Evolutionary conservation across 2,329 filamentous ascomycete genomes (phyloP).

Genomic region (Graphilbum sp.): DNA sequence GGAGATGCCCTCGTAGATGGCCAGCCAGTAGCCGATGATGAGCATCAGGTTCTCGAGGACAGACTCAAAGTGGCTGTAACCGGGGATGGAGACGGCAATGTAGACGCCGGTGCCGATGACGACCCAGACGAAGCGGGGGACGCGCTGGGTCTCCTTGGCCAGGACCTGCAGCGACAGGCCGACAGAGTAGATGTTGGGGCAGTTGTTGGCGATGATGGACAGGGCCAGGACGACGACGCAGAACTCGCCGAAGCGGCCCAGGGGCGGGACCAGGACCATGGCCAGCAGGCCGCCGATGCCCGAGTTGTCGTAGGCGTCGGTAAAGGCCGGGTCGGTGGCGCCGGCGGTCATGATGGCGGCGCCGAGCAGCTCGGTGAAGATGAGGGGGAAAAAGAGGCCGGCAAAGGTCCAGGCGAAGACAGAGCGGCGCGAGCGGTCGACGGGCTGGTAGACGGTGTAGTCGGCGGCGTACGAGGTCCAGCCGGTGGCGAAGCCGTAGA

Average conservation of each 20-base stretch:
- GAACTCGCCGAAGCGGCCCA: conserved; percentile 30
- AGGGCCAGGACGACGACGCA: conserved; percentile 28
- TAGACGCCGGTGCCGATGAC: conserved; percentile 41
- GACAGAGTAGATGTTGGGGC: conserved; percentile 22
- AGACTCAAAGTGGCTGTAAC: conserved; percentile 16
- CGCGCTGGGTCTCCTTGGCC: conserved; percentile 27
- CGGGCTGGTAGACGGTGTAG: conserved; percentile 38
- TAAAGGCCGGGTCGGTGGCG: conserved; percentile 34
- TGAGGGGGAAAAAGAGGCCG: conserved; percentile 53
- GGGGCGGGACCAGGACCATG: conserved; percentile 25
- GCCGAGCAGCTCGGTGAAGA: conserved; percentile 60
- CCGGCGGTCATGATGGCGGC: conserved; percentile 54
- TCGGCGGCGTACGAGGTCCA: conserved; percentile 45
- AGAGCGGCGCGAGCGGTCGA: conserved; percentile 28
- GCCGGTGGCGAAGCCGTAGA: conserved; percentile 54
- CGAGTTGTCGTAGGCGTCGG: conserved; percentile 20
- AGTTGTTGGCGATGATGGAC: conserved; percentile 27
- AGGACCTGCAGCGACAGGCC: conserved; percentile 34
- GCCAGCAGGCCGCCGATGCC: conserved; percentile 30
- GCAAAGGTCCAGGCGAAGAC: conserved; percentile 54
- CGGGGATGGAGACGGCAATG: conserved; percentile 38
- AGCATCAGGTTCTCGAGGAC: conserved; percentile 23
- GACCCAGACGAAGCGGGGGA: conserved; percentile 42
- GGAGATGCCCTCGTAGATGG: conserved; percentile 25
- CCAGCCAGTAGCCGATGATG: conserved; percentile 24